Evolutionary conservation across 306 rosid species (phyloP).

Genomic region (Canavalia gladiata): DNA sequence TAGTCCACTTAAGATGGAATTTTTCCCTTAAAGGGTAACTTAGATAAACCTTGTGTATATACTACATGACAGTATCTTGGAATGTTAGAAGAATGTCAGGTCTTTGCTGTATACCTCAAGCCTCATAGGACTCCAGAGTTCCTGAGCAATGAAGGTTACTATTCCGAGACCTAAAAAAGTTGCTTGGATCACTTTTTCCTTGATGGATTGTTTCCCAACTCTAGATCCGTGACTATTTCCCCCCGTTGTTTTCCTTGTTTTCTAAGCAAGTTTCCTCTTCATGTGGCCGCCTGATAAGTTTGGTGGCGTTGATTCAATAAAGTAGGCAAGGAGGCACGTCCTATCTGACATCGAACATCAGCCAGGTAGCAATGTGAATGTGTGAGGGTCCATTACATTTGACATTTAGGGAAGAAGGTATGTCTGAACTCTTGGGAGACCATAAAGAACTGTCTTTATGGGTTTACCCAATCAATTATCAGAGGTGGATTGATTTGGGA

Average conservation of each 20-base stretch:
- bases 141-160: conserved; percentile 10
- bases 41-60: too few species aligned
- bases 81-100: conserved; percentile 43
- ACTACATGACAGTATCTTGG: conserved; percentile 2
- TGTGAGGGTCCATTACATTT: conserved; percentile 58
- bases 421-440: conserved; percentile 51
- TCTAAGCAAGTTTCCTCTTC: conserved; percentile 44
- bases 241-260: conserved; percentile 35
- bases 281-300: conserved; percentile 52
- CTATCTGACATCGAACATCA: conserved; percentile 51
- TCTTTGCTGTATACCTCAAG: not conserved
- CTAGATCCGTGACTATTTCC: conserved; percentile 33
- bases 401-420: conserved; percentile 59
- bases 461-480: conserved; percentile 53
- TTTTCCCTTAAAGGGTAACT: too few species aligned
- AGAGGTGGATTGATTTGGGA: conserved; percentile 53
- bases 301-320: conserved; percentile 52
- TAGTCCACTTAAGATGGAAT: too few species aligned
- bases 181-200: conserved; percentile 41
- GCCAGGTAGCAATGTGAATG: conserved; percentile 49
- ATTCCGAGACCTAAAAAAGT: conserved; percentile 35
- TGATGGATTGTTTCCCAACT: conserved; percentile 47
- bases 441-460: conserved; percentile 54
- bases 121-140: conserved; percentile 22
- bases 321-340: conserved; percentile 48